A percentile compares a stretch with the other conserved stretches of the same genome.
Evolutionary conservation across 306 rosid genomes (phyloP).

Genomic region (Lathyrus tuberosus): DNA sequence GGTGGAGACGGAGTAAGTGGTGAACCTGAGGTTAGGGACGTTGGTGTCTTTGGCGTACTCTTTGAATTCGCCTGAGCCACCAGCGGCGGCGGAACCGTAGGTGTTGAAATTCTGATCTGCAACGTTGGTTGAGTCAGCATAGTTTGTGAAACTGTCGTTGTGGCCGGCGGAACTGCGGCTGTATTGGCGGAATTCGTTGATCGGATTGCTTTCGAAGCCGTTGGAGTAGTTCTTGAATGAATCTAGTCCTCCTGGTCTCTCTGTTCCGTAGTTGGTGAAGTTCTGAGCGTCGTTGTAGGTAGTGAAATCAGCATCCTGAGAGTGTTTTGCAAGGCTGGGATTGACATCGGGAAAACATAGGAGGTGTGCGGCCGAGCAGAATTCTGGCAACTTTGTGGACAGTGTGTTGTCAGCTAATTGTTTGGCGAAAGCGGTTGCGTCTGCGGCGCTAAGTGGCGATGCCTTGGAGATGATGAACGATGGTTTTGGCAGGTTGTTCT

Average conservation of each 20-base stretch:
- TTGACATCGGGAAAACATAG: constrained; percentile 70
- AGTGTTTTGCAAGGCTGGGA: constrained; percentile 54
- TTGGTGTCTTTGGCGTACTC: constrained; percentile 47
- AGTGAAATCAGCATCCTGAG: constrained; percentile 43
- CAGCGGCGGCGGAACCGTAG: constrained; percentile 52
- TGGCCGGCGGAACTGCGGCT: constrained; percentile 64
- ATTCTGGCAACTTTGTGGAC: constrained; percentile 58
- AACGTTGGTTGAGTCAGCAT: constrained; percentile 52
- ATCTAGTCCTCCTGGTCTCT: constrained; percentile 53
- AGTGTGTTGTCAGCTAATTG: constrained; percentile 60
- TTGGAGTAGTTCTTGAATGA: constrained; percentile 70
- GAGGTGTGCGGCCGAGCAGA: constrained; percentile 75
- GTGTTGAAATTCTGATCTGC: constrained; percentile 65
- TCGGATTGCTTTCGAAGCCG: constrained; percentile 1
- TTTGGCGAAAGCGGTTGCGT: constrained; percentile 50
- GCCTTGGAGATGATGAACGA: constrained; percentile 66
- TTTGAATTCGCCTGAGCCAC: constrained; percentile 68
- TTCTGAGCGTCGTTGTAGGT: constrained; percentile 47
- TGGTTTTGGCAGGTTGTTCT: constrained; percentile 53
- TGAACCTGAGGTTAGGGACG: constrained; percentile 62
- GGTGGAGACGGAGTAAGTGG: constrained; percentile 58
- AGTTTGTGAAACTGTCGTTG: constrained; percentile 53
- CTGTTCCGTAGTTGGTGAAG: constrained; percentile 75
- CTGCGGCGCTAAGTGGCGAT: constrained; percentile 62
- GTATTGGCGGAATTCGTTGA: constrained; percentile 74